Evolutionary conservation across 1,139 yeast genomes (phyloP), one percentile per base, ranked within the genome.

Genomic region (Arxiozyma bovina): DNA sequence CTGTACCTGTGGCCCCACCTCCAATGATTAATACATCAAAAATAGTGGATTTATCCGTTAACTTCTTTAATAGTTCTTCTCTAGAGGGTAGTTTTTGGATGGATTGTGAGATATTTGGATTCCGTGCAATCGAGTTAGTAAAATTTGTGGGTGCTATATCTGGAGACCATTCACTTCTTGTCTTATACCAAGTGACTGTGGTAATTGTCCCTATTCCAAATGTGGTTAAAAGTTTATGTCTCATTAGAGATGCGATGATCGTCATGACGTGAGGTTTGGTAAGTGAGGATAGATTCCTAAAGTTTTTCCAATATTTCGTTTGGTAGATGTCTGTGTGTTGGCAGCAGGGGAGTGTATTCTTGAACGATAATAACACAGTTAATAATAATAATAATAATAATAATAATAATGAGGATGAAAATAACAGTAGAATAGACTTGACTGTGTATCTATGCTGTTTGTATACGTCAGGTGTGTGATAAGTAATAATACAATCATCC

Each of bases 1-100:
- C 98, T 8, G 96, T 76, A 60, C 98, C 98, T 21, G 94, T 85
- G 43, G 98, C 97, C 70, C 98, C 98, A 61, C 96, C 98, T 56
- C 98, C 98, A 61, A 91, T 83, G 60, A 91, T 77, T 61, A 91
- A 73, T 40, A 91, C 80, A 68, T 91, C 98, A 66, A 83, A 91
- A 63, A 82, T 76, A 45, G 77, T 74, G n/a, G 76, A 68, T 44
- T 70, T 62, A 11, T 45, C 41, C 8, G 40, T 45, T 43, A 74
- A 73, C 53, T 76, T 64, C 54, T 70, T 70, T 18, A 67, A 58
- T 52, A 77, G 58, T 53, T 74, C 77, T 1, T 66, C 62, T 61
- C 81, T 72, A 2, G 76, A 42, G 15, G 63, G 63, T 15, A 38
- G 47, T 21, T 46, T 47, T 25, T n/a, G 30, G 21, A 6, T 17